phyloP scores from a whole-genome alignment of 2,329 filamentous ascomycete species.

The Colletotrichum liriopes region DNA sequence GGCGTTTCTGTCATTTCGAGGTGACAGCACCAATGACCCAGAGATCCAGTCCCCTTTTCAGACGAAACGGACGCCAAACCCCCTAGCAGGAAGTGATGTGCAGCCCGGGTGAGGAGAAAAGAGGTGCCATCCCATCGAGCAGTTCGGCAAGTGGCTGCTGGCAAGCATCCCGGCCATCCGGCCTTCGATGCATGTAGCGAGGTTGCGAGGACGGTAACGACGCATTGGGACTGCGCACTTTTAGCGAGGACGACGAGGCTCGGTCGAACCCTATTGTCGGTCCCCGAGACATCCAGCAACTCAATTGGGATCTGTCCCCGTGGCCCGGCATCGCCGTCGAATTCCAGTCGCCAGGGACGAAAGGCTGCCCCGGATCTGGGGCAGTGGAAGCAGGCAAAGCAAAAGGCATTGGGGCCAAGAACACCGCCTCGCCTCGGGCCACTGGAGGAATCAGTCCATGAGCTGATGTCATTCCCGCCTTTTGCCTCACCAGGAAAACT shows the following conservation, averaged over 20 bases:
- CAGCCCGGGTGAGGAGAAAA: conserved; percentile 14
- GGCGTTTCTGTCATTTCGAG: not conserved
- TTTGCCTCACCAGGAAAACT: conserved; percentile 26
- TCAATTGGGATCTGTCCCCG: conserved; percentile 1
- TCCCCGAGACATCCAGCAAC: conserved; percentile 27
- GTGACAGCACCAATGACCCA: not conserved
- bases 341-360: conserved; percentile 13
- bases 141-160: conserved; percentile 16
- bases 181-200: conserved; percentile 16
- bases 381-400: conserved; percentile 9
- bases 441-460: conserved; percentile 34
- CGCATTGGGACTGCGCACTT: not conserved
- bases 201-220: not conserved
- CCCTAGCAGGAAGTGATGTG: conserved; percentile 8
- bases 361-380: conserved; percentile 1
- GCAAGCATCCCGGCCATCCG: conserved; percentile 11
- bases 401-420: not conserved
- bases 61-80: conserved; percentile 19
- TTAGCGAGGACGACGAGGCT: not conserved
- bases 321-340: not conserved
- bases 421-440: conserved; percentile 26
- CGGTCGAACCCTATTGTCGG: not conserved
- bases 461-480: conserved; percentile 41
- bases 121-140: conserved; percentile 18
- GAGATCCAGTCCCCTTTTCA: conserved; percentile 26